Percentiles rank a stretch among this genome's conserved stretches.
Conservation (phyloP, 2,329 filamentous ascomycete species). For the Myriosclerotinia curreyana region DNA sequence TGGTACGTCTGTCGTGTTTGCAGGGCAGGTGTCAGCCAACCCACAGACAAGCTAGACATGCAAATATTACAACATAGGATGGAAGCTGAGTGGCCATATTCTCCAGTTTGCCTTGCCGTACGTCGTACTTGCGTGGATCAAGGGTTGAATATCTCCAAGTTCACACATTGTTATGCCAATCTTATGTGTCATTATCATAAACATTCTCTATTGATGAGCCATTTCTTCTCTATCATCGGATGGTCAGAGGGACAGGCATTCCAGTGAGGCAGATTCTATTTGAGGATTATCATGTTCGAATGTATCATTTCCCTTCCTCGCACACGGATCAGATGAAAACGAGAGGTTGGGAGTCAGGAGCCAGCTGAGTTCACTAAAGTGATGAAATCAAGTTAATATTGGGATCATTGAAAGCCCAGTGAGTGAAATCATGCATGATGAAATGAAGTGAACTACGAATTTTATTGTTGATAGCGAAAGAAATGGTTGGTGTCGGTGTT, state of each 20-base stretch:
- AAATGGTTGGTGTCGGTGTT: slow-evolving; percentile 1
- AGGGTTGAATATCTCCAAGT: slow-evolving; percentile 1
- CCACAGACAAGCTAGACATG: slow-evolving; percentile 10
- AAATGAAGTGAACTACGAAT: slow-evolving; percentile 1
- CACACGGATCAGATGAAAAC: slow-evolving; percentile 15
- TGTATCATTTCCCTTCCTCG: slow-evolving; percentile 3
- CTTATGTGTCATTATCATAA: slow-evolving; percentile 19
- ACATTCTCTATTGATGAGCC: slow-evolving; percentile 3
- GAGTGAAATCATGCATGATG: slow-evolving; percentile 14
- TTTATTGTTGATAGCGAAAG: neutral
- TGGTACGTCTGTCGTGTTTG: slow-evolving; percentile 17
- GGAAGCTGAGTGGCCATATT: slow-evolving; percentile 17
- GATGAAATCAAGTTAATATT: slow-evolving; percentile 11
- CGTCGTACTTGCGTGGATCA: slow-evolving; percentile 19
- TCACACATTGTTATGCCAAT: slow-evolving; percentile 12
- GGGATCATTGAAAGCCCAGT: slow-evolving; percentile 12
- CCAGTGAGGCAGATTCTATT: slow-evolving; percentile 15
- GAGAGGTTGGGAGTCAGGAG: slow-evolving; percentile 12
- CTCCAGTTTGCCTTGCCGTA: slow-evolving; percentile 16
- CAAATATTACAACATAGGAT: slow-evolving; percentile 8
- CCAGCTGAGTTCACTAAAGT: slow-evolving; percentile 13
- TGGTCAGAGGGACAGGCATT: slow-evolving; percentile 15
- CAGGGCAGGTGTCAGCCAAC: slow-evolving; percentile 16
- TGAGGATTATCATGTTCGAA: slow-evolving; percentile 3
- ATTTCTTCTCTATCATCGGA: slow-evolving; percentile 1